A percentile compares a stretch with the other conserved stretches of the same genome.
Evolutionary conservation across 2,329 filamentous ascomycete species (phyloP).

Genomic region (Alternaria infectoria): DNA sequence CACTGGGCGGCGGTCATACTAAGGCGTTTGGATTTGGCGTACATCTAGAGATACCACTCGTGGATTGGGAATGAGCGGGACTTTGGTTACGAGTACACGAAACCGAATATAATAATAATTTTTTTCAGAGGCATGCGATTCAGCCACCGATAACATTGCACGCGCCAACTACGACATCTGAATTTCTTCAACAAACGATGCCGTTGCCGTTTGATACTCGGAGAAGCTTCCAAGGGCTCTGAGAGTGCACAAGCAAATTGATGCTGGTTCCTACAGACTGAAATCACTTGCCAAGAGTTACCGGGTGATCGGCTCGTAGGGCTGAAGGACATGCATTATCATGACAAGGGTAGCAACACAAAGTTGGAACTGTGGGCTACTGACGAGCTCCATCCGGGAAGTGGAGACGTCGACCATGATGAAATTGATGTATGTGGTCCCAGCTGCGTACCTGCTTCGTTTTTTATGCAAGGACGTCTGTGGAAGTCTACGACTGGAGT

Average conservation of each 20-base stretch:
- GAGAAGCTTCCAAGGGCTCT: background rate
- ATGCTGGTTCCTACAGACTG: background rate
- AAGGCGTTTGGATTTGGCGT: constrained; percentile 2
- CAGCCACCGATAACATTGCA: background rate
- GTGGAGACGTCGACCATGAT: background rate
- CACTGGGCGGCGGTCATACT: background rate
- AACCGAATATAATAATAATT: background rate
- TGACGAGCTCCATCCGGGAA: background rate
- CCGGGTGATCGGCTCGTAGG: constrained; percentile 1
- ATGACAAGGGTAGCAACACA: background rate
- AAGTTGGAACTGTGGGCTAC: background rate
- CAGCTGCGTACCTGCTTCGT: background rate
- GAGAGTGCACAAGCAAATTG: background rate
- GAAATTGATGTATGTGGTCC: background rate
- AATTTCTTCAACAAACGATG: background rate
- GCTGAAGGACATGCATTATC: constrained; percentile 1
- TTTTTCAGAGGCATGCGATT: background rate
- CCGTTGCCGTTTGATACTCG: background rate
- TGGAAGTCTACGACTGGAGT: background rate
- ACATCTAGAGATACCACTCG: constrained; percentile 18
- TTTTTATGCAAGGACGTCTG: background rate
- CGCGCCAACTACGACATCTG: background rate
- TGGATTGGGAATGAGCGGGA: background rate
- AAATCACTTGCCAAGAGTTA: background rate
- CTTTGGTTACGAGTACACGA: background rate